Conservation (phyloP, 2,329 filamentous ascomycete species). For the Neurospora crassa region DNA sequence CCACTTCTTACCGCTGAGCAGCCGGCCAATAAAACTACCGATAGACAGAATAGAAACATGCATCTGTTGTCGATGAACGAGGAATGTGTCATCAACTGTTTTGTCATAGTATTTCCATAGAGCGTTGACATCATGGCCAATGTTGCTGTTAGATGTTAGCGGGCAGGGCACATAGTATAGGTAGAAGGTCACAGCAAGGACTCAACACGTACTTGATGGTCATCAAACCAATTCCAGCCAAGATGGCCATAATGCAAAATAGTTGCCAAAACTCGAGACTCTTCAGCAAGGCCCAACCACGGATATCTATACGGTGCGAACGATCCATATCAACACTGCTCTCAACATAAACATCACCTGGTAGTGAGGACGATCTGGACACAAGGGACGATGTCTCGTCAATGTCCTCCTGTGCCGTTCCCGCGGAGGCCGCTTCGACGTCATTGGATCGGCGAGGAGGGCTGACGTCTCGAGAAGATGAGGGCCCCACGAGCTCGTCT, state of each 20-base stretch:
- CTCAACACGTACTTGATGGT: slow-evolving; percentile 77
- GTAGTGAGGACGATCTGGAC: slow-evolving; percentile 48
- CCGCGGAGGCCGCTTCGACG: slow-evolving; percentile 21
- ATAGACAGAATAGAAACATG: slow-evolving; percentile 93
- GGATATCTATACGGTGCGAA: slow-evolving; percentile 81
- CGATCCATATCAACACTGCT: slow-evolving; percentile 61
- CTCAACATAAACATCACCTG: slow-evolving; percentile 41
- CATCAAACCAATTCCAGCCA: slow-evolving; percentile 92
- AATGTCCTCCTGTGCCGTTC: slow-evolving; percentile 29
- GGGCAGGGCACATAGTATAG: background rate
- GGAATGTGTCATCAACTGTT: slow-evolving; percentile 60
- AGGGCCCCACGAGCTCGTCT: slow-evolving; percentile 5
- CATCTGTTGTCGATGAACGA: slow-evolving; percentile 74
- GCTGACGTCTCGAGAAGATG: slow-evolving; percentile 5
- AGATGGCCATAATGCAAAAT: slow-evolving; percentile 77
- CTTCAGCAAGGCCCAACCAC: slow-evolving; percentile 65
- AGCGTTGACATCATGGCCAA: slow-evolving; percentile 80
- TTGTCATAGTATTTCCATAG: slow-evolving; percentile 82
- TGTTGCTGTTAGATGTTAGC: slow-evolving; percentile 54
- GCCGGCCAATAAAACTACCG: slow-evolving; percentile 72
- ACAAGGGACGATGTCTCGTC: slow-evolving; percentile 79
- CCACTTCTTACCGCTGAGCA: slow-evolving; percentile 56
- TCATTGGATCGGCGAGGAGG: slow-evolving; percentile 9
- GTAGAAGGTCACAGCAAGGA: background rate
- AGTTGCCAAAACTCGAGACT: slow-evolving; percentile 83